A percentile compares a stretch with the other conserved stretches of the same genome.
Evolutionary conservation across 129 eudicot species (phyloP).

Genomic region (Apium graveolens): DNA sequence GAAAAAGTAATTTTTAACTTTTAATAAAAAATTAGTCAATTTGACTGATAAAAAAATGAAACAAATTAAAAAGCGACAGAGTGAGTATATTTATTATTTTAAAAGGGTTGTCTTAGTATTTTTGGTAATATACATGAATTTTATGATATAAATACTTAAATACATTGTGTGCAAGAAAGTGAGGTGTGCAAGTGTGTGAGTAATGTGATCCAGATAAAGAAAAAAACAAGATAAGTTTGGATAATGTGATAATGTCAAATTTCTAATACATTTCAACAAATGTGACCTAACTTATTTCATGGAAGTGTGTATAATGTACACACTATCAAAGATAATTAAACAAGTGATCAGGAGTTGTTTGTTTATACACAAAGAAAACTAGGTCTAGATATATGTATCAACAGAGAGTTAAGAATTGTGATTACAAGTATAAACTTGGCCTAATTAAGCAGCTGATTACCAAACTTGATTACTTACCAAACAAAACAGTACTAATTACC

Average conservation of each 20-base stretch:
- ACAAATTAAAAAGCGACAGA: too few species aligned
- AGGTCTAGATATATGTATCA: neutral
- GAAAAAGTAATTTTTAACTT: too few species aligned
- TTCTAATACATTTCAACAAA: neutral
- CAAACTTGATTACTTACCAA: neutral
- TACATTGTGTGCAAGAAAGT: too few species aligned
- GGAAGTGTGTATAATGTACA: neutral
- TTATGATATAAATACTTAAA: too few species aligned
- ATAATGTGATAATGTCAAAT: neutral
- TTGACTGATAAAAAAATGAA: too few species aligned
- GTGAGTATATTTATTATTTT: too few species aligned
- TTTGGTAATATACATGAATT: too few species aligned
- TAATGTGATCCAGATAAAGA: neutral
- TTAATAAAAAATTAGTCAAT: too few species aligned
- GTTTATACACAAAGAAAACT: neutral
- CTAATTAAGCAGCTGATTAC: neutral
- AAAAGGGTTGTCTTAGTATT: too few species aligned
- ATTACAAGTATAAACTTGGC: neutral
- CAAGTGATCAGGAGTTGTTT: neutral
- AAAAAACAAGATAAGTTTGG: neutral
- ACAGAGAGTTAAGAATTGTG: neutral
- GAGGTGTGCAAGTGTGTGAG: neutral
- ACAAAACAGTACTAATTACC: neutral
- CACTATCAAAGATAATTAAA: neutral
- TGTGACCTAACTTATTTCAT: neutral